These are phyloP conservation scores for Vinca minor DNA, from an alignment of 257 asterid species.

Conservation along the genomic window DNA sequence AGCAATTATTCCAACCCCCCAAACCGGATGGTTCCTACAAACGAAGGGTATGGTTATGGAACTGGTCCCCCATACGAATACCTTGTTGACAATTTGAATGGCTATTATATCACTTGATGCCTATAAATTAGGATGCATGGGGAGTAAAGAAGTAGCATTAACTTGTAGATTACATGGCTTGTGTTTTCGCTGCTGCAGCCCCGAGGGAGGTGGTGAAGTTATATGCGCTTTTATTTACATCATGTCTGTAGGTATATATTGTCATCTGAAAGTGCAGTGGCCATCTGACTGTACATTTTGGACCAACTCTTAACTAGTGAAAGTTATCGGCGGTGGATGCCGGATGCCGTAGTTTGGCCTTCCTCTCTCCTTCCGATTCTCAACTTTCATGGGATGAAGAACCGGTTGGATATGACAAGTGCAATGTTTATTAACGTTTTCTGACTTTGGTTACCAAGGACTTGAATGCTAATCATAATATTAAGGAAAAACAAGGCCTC, in stretches of 20 bases:
- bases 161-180: constrained; percentile 23
- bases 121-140: constrained; percentile 8
- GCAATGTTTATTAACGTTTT: constrained; percentile 6
- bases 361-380: constrained; percentile 2
- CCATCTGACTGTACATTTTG: constrained; percentile 28
- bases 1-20: constrained; percentile 15
- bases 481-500: background rate
- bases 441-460: constrained; percentile 4
- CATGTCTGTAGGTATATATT: constrained; percentile 40
- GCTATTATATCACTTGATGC: constrained; percentile 35
- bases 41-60: constrained; percentile 39
- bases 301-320: constrained; percentile 29
- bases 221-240: constrained; percentile 9
- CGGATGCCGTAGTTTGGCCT: constrained; percentile 19
- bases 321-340: constrained; percentile 13
- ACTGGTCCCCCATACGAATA: constrained; percentile 36
- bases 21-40: constrained; percentile 14
- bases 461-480: background rate
- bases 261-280: constrained; percentile 27
- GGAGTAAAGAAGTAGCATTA: constrained; percentile 27
- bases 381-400: constrained; percentile 1
- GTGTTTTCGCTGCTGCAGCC: constrained; percentile 10
- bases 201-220: constrained; percentile 3
- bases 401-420: constrained; percentile 1
- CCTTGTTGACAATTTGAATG: constrained; percentile 47